A percentile compares a stretch with the other conserved stretches of the same genome.
Evolutionary conservation across 768 basidiomycete genomes (phyloP).

Genomic region (Sutorius australiensis): DNA sequence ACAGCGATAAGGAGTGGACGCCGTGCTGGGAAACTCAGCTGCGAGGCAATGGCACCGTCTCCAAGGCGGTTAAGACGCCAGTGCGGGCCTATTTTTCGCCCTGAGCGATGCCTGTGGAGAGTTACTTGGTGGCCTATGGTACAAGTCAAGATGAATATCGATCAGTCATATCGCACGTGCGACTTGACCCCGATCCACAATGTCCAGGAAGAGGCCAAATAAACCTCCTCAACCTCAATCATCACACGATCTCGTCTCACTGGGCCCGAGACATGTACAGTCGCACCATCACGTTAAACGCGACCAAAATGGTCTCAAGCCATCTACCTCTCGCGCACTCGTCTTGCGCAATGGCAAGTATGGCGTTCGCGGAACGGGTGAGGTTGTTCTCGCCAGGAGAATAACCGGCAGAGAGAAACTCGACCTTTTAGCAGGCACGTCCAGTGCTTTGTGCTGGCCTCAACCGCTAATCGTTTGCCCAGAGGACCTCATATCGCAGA

Average conservation of each 20-base stretch:
- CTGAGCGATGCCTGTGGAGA: background rate
- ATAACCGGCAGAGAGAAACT: constrained; percentile 78
- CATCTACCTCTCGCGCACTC: constrained; percentile 69
- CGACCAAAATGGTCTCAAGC: constrained; percentile 49
- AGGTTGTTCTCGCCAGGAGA: constrained; percentile 53
- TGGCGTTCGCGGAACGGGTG: constrained; percentile 68
- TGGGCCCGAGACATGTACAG: constrained; percentile 53
- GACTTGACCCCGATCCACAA: background rate
- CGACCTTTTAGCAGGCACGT: constrained; percentile 69
- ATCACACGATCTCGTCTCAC: constrained; percentile 46
- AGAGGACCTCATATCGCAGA: constrained; percentile 64
- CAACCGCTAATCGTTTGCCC: constrained; percentile 1
- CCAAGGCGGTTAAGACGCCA: background rate
- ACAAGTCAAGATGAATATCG: too few species aligned
- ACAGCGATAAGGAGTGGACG: too few species aligned
- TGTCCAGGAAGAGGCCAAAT: constrained; percentile 34
- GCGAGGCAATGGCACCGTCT: background rate
- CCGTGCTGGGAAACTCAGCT: background rate
- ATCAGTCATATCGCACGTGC: background rate
- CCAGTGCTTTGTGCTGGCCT: background rate
- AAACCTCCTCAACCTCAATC: constrained; percentile 8
- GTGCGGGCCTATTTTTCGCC: background rate
- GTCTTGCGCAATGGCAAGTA: constrained; percentile 72
- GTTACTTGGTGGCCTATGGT: too few species aligned
- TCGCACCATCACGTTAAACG: constrained; percentile 36